Percentiles rank a stretch among this genome's conserved stretches.
These are phyloP conservation scores for Rubia balearica DNA, from an alignment of 305 asterid species.

Conservation along the genomic window DNA sequence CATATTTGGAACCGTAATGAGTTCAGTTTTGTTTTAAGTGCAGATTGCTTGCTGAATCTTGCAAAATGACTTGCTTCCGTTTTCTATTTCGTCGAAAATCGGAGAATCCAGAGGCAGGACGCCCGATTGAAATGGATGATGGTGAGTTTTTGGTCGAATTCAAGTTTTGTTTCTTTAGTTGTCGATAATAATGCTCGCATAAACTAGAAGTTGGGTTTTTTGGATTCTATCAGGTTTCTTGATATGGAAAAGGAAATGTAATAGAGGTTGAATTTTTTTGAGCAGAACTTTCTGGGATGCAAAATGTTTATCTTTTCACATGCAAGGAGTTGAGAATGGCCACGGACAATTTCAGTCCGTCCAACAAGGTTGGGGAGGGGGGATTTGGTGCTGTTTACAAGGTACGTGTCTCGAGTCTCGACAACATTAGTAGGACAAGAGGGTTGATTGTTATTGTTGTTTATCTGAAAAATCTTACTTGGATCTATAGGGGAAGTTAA, in stretches of 20 bases:
- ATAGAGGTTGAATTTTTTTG: conserved; percentile 11
- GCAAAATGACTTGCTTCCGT: conserved; percentile 31
- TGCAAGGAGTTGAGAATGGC: conserved; percentile 66
- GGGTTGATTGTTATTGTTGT: not conserved
- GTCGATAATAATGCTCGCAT: not conserved
- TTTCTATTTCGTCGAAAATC: conserved; percentile 24
- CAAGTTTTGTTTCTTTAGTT: not conserved
- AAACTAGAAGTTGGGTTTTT: not conserved
- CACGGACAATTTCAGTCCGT: conserved; percentile 56
- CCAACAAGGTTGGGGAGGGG: conserved; percentile 84
- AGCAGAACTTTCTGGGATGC: conserved; percentile 58
- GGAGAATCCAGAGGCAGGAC: conserved; percentile 6
- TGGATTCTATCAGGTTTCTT: not conserved
- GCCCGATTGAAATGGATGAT: conserved; percentile 10
- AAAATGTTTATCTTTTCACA: conserved; percentile 50
- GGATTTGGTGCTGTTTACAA: conserved; percentile 86
- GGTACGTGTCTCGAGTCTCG: conserved; percentile 37
- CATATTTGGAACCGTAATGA: not conserved
- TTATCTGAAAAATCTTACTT: conserved; percentile 12
- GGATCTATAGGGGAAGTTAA: conserved; percentile 59
- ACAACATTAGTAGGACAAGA: not conserved
- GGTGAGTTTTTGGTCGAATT: conserved; percentile 17
- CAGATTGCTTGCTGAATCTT: conserved; percentile 10
- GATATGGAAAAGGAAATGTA: not conserved
- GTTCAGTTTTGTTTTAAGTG: conserved; percentile 4